Evolutionary conservation across 1,284 basidiomycete genomes (phyloP), one percentile per base, ranked within the genome.

Genomic region (Pisolithus thermaeus): DNA sequence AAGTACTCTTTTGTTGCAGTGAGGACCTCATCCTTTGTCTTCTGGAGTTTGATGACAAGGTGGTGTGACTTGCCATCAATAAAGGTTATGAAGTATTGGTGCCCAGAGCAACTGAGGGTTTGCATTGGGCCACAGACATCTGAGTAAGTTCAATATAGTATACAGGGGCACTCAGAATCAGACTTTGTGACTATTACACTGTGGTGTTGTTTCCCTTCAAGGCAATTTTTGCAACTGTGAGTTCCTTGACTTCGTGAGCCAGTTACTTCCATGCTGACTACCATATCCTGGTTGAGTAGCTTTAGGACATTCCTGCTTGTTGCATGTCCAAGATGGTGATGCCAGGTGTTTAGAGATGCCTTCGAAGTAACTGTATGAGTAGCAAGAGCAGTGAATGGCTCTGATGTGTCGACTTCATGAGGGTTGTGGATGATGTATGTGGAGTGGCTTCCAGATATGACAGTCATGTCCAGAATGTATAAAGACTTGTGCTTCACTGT

Each of bases 221-320:
- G 41, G 35, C 47, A 52, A 11, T 41, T 20, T 25, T 39, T 38
- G 40, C 52, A 52, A 28, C 28, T 28, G 9, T 28, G n/a, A 14
- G 44, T 38, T 28, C 59, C 45, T 18, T 42, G 53, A 12, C 38
- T 52, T 28, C 45, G 20, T 38, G 44, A 23, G n/a, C 41, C 30
- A 20, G 46, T 54, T 37, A 58, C 27, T 16, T 40, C 43, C 23
- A 58, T 42, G 11, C 56, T 52, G 8, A 35, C 39, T 16, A 59
- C 46, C 46, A 54, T 49, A n/a, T 52, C 50, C 41, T 57, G 52
- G 20, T 44, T 18, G 12, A 37, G 36, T 49, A 57, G 27, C n/a
- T 46, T 45, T 28, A 42, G 23, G 18, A 52, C 22, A 7, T 27
- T 35, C 30, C 37, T 18, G 18, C 32, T 27, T 6, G 39, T 51